A percentile compares a stretch with the other conserved stretches of the same genome.
phyloP scores from a whole-genome alignment of 2,329 filamentous ascomycete genomes.

The Diaporthe sp. region DNA sequence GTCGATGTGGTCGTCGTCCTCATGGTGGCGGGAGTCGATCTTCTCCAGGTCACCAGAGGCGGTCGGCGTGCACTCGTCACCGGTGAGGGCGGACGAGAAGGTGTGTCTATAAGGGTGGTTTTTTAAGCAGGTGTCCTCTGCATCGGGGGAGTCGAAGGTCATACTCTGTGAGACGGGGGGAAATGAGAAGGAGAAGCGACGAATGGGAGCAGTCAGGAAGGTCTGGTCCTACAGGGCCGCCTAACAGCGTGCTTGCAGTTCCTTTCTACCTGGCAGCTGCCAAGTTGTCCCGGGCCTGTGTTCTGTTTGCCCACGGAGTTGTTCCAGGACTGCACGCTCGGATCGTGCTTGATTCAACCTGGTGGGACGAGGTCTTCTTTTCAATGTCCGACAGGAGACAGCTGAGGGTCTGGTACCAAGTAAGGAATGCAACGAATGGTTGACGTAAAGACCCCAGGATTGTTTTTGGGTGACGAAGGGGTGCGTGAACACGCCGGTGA shows the following conservation, averaged over 20 bases:
- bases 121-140: constrained; percentile 58
- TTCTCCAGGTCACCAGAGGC: constrained; percentile 40
- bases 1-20: constrained; percentile 31
- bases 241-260: neutral
- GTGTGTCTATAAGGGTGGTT: constrained; percentile 45
- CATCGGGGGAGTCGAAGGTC: constrained; percentile 48
- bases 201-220: neutral
- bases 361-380: constrained; percentile 37
- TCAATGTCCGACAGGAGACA: constrained; percentile 32
- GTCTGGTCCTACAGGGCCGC: neutral
- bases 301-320: constrained; percentile 2
- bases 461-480: neutral
- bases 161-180: constrained; percentile 43
- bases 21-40: constrained; percentile 38
- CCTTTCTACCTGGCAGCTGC: constrained; percentile 9
- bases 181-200: constrained; percentile 35
- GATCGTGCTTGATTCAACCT: neutral
- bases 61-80: constrained; percentile 33
- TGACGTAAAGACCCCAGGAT: neutral
- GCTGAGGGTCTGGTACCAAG: neutral
- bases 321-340: neutral
- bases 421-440: neutral
- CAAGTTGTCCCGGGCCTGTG: neutral
- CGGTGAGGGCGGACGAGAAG: constrained; percentile 30
- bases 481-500: constrained; percentile 18